Evolutionary conservation across 805 yeast species (phyloP).

Genomic region (Teunomyces barrocoloradensis): DNA sequence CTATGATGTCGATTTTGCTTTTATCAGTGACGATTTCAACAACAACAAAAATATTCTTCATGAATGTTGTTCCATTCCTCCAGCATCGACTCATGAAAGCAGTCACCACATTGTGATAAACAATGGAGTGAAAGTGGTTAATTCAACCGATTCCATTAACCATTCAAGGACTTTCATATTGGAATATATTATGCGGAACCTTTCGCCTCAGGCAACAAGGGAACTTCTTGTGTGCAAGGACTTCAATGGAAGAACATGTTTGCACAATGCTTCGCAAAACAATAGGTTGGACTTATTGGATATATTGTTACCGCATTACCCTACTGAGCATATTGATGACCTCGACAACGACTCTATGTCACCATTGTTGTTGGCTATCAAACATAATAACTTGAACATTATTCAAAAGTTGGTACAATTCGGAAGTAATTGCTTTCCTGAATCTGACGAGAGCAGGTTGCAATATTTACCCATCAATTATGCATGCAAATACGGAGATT

Average conservation of each 20-base stretch:
- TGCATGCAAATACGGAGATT: constrained; percentile 85
- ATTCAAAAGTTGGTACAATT: constrained; percentile 29
- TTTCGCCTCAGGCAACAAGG: constrained; percentile 13
- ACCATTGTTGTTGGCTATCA: constrained; percentile 77
- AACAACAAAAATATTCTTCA: constrained; percentile 70
- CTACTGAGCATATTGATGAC: constrained; percentile 41
- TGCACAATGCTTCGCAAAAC: constrained; percentile 79
- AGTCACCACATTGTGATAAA: constrained; percentile 36
- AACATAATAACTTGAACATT: constrained; percentile 54
- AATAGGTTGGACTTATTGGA: constrained; percentile 45
- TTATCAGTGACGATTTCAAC: constrained; percentile 60
- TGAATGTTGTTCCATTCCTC: constrained; percentile 51
- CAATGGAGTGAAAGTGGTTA: constrained; percentile 41
- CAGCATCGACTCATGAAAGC: constrained; percentile 31
- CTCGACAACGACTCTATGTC: constrained; percentile 77
- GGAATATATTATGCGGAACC: constrained; percentile 27
- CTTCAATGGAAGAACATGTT: constrained; percentile 72
- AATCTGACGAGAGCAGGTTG: constrained; percentile 49
- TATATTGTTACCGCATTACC: constrained; percentile 38
- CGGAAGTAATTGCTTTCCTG: constrained; percentile 40
- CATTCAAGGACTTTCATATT: constrained; percentile 40
- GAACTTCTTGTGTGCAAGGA: constrained; percentile 45
- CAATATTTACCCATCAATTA: constrained; percentile 76
- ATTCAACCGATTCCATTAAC: constrained; percentile 35
- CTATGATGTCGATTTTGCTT: constrained; percentile 55